A percentile compares a stretch with the other conserved stretches of the same genome.
These are phyloP conservation scores for Agaricus bisporus DNA, from an alignment of 768 basidiomycete genomes.

Conservation along the genomic window DNA sequence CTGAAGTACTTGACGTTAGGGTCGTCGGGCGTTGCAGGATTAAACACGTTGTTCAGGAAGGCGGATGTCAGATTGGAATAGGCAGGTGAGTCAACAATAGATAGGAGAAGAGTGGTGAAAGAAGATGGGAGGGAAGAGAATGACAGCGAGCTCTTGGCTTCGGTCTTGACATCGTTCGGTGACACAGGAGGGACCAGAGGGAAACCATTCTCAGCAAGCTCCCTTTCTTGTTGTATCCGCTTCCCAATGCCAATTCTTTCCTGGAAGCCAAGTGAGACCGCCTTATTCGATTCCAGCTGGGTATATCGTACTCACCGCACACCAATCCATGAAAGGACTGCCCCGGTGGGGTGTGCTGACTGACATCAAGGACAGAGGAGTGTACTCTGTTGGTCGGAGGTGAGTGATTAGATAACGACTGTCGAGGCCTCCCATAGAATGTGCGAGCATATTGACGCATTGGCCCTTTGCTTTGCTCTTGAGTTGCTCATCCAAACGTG, in stretches of 20 bases:
- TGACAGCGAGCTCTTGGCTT: slow-evolving; percentile 37
- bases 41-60: slow-evolving; percentile 78
- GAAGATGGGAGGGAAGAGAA: slow-evolving; percentile 70
- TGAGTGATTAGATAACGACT: slow-evolving; percentile 89
- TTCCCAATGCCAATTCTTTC: slow-evolving; percentile 91
- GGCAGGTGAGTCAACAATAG: slow-evolving; percentile 91
- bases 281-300: background rate
- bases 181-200: slow-evolving; percentile 3
- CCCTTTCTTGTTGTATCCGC: slow-evolving; percentile 34
- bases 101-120: slow-evolving; percentile 82
- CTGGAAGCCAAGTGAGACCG: slow-evolving; percentile 26
- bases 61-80: slow-evolving; percentile 89
- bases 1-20: slow-evolving; percentile 88
- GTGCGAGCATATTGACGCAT: slow-evolving; percentile 89
- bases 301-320: slow-evolving; percentile 50
- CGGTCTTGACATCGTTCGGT: slow-evolving; percentile 12
- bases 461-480: slow-evolving; percentile 60
- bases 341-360: slow-evolving; percentile 94
- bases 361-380: slow-evolving; percentile 81
- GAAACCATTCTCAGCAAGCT: slow-evolving; percentile 13
- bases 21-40: slow-evolving; percentile 73
- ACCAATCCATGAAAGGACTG: slow-evolving; percentile 99
- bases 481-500: slow-evolving; percentile 68
- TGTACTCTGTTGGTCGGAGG: slow-evolving; percentile 75
- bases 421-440: slow-evolving; percentile 98